These are phyloP conservation scores for Hymenoscyphus repandus DNA, from an alignment of 2,329 filamentous ascomycete genomes.

Conservation along the genomic window DNA sequence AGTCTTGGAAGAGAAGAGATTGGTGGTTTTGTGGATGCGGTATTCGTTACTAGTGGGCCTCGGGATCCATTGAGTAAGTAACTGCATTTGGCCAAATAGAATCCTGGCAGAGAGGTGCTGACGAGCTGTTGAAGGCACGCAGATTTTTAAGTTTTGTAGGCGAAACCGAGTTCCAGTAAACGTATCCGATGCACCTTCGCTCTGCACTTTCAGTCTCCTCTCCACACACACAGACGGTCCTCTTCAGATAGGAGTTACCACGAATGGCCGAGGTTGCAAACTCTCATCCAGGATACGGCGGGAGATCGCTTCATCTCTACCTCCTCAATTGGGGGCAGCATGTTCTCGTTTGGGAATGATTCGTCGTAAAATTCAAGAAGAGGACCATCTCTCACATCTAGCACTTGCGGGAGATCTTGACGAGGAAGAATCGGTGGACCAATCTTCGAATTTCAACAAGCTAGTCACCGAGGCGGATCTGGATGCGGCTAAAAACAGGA, in stretches of 20 bases:
- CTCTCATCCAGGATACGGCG: constrained; percentile 82
- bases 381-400: constrained; percentile 49
- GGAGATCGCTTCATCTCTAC: constrained; percentile 78
- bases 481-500: constrained; percentile 68
- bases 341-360: constrained; percentile 73
- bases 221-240: constrained; percentile 88
- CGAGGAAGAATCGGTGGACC: constrained; percentile 60
- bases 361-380: constrained; percentile 65
- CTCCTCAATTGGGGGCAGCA: constrained; percentile 67
- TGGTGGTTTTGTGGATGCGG: constrained; percentile 74
- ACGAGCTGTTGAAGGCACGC: constrained; percentile 41
- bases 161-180: constrained; percentile 86
- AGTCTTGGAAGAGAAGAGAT: constrained; percentile 77
- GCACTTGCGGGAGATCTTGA: constrained; percentile 30
- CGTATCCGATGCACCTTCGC: constrained; percentile 76
- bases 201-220: constrained; percentile 86
- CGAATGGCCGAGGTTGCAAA: constrained; percentile 91
- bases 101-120: not conserved
- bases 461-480: constrained; percentile 70
- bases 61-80: constrained; percentile 37
- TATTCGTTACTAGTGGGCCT: constrained; percentile 72
- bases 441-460: constrained; percentile 78
- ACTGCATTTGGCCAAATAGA: not conserved
- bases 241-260: constrained; percentile 91
- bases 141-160: constrained; percentile 70